Evolutionary conservation across 2,329 filamentous ascomycete species (phyloP), one percentile per base, ranked within the genome.

Genomic region (Parasarocladium wereldwijsianum): DNA sequence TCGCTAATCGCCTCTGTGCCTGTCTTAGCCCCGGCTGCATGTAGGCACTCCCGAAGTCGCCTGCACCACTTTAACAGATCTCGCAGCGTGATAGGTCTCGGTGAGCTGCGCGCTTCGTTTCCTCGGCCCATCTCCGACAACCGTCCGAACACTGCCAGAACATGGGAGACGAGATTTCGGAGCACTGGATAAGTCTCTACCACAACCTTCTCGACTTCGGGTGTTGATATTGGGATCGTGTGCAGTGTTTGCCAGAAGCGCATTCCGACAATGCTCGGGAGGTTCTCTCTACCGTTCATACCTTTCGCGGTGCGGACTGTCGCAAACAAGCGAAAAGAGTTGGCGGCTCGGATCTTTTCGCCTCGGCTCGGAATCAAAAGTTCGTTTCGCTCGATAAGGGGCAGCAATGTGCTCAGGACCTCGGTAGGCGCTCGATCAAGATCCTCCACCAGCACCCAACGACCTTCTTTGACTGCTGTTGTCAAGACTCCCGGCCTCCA

Each of bases 401-500:
- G 90, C 16, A 98, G 63, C 17, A 99, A 68, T 10, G 86, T 85
- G 49, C 87, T 93, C 51, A 98, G 75, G 27, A 98, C 82, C 52
- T 98, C 90, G 40, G 83, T 87, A 4, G 92, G 90, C 8, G 90
- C 90, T 37, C 87, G 76, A 49, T 98, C 86, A 23, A 99, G 65
- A 51, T 99, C 92, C 52, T 99, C 92, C 35, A 99, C 92, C 39
- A 98, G 64, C 6, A 98, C 81, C 92, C 90, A 98, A 45, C 87
- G 70, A 11, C 90, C 92, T 59, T 98, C 87, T 45, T 70, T 77
- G 3, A 96, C 85, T 20, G 92, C 92, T 17, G 84, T 93, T 0
- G 90, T 94, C 41, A 99, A 60, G 13, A 96, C 82, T 54, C 90
- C 90, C 3, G 90, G 73, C 35, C 82, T 74, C 90, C 90, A 99